Conservation (phyloP, 148 eudicot species). For the Cornus controversa region DNA sequence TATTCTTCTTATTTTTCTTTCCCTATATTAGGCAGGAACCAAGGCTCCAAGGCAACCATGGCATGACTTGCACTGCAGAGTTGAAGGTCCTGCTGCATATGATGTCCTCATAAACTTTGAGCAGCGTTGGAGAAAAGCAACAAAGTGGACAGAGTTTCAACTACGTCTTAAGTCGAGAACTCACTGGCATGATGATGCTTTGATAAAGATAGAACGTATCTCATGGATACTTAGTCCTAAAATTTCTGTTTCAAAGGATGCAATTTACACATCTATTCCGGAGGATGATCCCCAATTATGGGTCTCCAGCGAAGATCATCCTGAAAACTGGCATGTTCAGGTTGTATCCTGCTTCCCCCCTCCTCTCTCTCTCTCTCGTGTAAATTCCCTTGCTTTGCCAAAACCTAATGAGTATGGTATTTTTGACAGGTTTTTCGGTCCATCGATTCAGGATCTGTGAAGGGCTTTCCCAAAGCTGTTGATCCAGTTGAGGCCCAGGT, state of each 20-base stretch:
- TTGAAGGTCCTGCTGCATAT: slow-evolving; percentile 98
- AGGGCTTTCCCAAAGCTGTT: slow-evolving; percentile 69
- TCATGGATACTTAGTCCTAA: slow-evolving; percentile 96
- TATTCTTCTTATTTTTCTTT: background rate
- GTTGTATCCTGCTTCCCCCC: slow-evolving; percentile 34
- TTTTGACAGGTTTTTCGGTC: slow-evolving; percentile 78
- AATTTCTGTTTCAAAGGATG: slow-evolving; percentile 31
- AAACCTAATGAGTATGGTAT: background rate
- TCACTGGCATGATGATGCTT: slow-evolving; percentile 85
- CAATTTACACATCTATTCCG: slow-evolving; percentile 35
- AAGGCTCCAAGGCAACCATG: slow-evolving; percentile 98
- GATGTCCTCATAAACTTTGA: slow-evolving; percentile 94
- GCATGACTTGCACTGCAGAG: slow-evolving; percentile 92
- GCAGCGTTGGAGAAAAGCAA: slow-evolving; percentile 92
- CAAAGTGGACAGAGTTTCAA: slow-evolving; percentile 84
- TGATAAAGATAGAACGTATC: slow-evolving; percentile 92
- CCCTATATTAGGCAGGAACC: slow-evolving; percentile 60
- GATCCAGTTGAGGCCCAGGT: slow-evolving; percentile 68
- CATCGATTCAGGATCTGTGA: slow-evolving; percentile 90
- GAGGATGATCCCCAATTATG: slow-evolving; percentile 66
- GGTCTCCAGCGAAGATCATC: slow-evolving; percentile 62
- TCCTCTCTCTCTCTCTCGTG: background rate
- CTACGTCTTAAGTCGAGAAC: slow-evolving; percentile 55
- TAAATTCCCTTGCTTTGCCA: background rate
- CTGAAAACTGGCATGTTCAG: slow-evolving; percentile 96